These are phyloP conservation scores for Globisporangium nagaii DNA, from an alignment of 352 stramenopile species.

Conservation along the genomic window DNA sequence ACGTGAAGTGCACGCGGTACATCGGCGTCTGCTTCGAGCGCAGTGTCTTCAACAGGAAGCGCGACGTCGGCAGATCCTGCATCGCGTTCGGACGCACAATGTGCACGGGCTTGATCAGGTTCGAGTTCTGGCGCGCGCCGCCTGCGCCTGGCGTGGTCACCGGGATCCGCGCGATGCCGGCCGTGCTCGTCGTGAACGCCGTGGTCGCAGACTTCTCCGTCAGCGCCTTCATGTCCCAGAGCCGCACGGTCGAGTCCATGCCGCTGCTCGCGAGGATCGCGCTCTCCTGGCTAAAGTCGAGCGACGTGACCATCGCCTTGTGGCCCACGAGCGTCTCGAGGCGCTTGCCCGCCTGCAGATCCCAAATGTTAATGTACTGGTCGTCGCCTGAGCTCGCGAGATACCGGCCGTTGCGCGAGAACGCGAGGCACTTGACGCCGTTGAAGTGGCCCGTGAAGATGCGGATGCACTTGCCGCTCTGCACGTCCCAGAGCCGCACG, in stretches of 20 bases:
- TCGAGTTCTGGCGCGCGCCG: conserved; percentile 12
- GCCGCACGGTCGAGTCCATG: conserved; percentile 71
- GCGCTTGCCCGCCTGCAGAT: conserved; percentile 87
- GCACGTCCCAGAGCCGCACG: conserved; percentile 92
- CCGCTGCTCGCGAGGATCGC: conserved; percentile 67
- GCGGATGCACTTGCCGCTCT: conserved; percentile 89
- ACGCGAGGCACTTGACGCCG: conserved; percentile 84
- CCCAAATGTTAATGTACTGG: conserved; percentile 92
- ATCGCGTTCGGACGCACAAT: conserved; percentile 46
- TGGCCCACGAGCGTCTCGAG: conserved; percentile 80
- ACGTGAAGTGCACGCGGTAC: conserved; percentile 76
- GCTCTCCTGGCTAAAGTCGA: conserved; percentile 78
- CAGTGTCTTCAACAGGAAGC: conserved; percentile 80
- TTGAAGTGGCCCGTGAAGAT: conserved; percentile 90
- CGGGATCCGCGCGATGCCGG: conserved; percentile 27
- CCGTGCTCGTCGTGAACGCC: conserved; percentile 10
- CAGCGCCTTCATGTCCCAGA: conserved; percentile 84
- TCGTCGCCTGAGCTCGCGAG: conserved; percentile 82
- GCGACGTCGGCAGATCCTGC: conserved; percentile 56
- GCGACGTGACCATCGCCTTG: conserved; percentile 64
- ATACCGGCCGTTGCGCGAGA: conserved; percentile 89
- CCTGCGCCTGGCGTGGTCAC: conserved; percentile 13
- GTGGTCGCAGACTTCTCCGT: conserved; percentile 39
- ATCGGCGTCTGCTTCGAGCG: conserved; percentile 84
- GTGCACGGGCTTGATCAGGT: conserved; percentile 47